phyloP scores from a whole-genome alignment of 805 yeast genomes.

The Lipomyces mesembrius region DNA sequence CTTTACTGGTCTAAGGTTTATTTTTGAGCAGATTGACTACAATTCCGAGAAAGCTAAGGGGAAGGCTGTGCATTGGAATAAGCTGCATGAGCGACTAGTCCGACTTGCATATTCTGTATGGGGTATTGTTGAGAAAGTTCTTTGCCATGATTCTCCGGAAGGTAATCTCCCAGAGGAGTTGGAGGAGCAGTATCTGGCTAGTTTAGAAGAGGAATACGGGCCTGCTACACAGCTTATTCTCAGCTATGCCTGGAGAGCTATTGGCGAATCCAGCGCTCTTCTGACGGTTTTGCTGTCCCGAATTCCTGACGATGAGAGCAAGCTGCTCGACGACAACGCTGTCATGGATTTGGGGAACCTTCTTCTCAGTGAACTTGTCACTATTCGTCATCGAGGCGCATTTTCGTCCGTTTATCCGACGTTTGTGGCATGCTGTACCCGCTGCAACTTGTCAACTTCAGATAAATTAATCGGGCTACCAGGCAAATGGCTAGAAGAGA shows the following conservation, averaged over 20 bases:
- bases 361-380: constrained; percentile 67
- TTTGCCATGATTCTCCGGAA: constrained; percentile 74
- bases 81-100: constrained; percentile 27
- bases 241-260: constrained; percentile 80
- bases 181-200: constrained; percentile 37
- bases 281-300: constrained; percentile 53
- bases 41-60: not conserved
- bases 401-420: constrained; percentile 87
- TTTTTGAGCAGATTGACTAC: constrained; percentile 46
- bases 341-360: constrained; percentile 56
- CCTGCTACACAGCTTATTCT: constrained; percentile 52
- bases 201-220: constrained; percentile 44
- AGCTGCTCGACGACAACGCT: constrained; percentile 40
- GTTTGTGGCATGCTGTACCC: constrained; percentile 64
- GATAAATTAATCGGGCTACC: constrained; percentile 51
- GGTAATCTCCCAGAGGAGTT: constrained; percentile 58
- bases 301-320: constrained; percentile 33
- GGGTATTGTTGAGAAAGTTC: constrained; percentile 53
- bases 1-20: constrained; percentile 60
- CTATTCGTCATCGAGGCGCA: constrained; percentile 88
- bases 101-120: constrained; percentile 47
- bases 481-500: constrained; percentile 62
- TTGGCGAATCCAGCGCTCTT: constrained; percentile 72
- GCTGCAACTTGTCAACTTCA: constrained; percentile 51
- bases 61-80: constrained; percentile 3